A percentile compares a stretch with the other conserved stretches of the same genome.
Conservation (phyloP, 106 monocot genomes). For the Dendrobium chrysotoxum region DNA sequence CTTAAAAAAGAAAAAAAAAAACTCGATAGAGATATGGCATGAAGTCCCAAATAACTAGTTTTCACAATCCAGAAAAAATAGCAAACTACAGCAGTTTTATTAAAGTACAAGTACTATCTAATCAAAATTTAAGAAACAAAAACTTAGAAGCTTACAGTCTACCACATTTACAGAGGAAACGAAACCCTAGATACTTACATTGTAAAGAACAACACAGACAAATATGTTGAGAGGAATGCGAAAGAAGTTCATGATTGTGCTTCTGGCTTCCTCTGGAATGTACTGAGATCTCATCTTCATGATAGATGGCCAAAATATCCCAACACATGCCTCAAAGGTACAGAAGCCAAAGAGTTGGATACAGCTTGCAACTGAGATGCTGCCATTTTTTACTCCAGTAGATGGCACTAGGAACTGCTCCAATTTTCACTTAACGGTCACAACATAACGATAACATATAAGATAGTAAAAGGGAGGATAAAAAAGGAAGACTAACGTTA, state of each 20-base stretch:
- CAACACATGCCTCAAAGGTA: slow-evolving; percentile 85
- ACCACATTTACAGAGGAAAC: too few species aligned
- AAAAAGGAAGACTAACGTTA: slow-evolving; percentile 36
- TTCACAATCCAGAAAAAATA: background rate
- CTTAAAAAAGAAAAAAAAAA: background rate
- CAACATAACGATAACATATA: background rate
- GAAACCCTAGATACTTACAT: slow-evolving; percentile 46
- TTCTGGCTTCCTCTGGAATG: slow-evolving; percentile 97
- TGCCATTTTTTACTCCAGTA: slow-evolving; percentile 40
- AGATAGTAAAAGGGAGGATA: background rate
- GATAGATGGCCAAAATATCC: slow-evolving; percentile 98
- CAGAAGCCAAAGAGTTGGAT: slow-evolving; percentile 93
- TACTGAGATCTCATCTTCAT: slow-evolving; percentile 99
- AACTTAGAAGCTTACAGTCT: too few species aligned
- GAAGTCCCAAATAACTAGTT: background rate
- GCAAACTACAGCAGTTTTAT: background rate
- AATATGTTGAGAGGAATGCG: slow-evolving; percentile 95
- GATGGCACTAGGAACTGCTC: slow-evolving; percentile 56
- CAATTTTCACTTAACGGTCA: background rate
- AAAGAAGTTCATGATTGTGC: slow-evolving; percentile 99
- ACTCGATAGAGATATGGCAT: background rate
- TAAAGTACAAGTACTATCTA: background rate
- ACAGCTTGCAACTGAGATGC: slow-evolving; percentile 66
- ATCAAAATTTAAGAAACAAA: background rate
- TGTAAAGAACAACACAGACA: slow-evolving; percentile 93